Evolutionary conservation across 1,284 basidiomycete species (phyloP).

Genomic region (Golubevia sp.): DNA sequence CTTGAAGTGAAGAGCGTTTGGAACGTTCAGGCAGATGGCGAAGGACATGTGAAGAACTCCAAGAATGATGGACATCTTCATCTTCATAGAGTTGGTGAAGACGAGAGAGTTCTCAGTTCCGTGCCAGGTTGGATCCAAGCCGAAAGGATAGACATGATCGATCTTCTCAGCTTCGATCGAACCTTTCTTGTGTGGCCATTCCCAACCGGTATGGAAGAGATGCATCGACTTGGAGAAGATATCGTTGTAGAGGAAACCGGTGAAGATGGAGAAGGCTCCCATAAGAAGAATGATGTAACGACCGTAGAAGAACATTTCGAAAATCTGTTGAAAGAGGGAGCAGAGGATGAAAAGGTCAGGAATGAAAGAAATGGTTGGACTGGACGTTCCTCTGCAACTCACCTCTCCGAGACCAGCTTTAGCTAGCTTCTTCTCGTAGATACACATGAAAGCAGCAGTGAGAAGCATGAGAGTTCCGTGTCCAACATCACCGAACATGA

Average conservation of each 20-base stretch:
- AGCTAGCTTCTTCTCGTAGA: conserved; percentile 78
- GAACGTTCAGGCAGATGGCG: conserved; percentile 90
- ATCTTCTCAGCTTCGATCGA: conserved; percentile 62
- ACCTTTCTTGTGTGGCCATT: conserved; percentile 68
- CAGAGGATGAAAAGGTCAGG: background rate
- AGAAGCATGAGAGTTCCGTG: conserved; percentile 85
- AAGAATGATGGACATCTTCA: conserved; percentile 98
- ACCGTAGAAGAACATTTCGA: conserved; percentile 90
- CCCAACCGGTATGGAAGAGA: conserved; percentile 87
- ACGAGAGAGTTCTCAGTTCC: conserved; percentile 87
- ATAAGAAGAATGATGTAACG: conserved; percentile 98
- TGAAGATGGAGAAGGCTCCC: conserved; percentile 91
- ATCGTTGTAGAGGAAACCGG: conserved; percentile 98
- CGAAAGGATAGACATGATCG: conserved; percentile 81
- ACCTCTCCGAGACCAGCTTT: conserved; percentile 80
- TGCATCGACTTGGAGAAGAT: conserved; percentile 93
- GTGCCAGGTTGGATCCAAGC: conserved; percentile 94
- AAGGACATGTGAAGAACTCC: conserved; percentile 99
- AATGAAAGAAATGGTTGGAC: background rate
- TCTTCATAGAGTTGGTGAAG: conserved; percentile 99
- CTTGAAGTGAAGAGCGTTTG: conserved; percentile 92
- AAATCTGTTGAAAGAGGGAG: conserved; percentile 67
- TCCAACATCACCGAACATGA: conserved; percentile 99
- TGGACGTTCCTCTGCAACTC: conserved; percentile 28
- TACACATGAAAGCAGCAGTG: conserved; percentile 81